Evolutionary conservation across 805 yeast species (phyloP), one percentile per base, ranked within the genome.

Genomic region (Danielia reshetovae): DNA sequence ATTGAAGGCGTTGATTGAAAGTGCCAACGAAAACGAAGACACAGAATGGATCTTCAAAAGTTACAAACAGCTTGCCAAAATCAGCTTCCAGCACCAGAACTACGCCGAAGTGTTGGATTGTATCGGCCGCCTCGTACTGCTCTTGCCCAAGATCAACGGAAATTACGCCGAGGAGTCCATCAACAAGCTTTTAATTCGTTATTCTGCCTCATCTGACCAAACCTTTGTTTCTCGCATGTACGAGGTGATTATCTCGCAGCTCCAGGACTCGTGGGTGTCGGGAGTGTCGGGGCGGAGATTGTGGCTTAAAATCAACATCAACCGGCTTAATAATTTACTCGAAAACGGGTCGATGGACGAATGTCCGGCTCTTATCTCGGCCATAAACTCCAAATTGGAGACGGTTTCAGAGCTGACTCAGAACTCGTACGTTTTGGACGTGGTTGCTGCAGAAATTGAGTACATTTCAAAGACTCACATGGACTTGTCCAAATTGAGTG

Each of bases 401-500:
- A 29, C 27, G 2, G 65, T 68, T 0, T 52, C 72, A 6, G 81
- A 75, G 24, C 59, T 72, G 38, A 62, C 72, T 0, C 63, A 54
- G 33, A 72, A 62, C 41, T 60, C 77, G 0, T 74, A 66, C 40
- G 55, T 76, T 14, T 57, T 85, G 26, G 94, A 85, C 38, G 66
- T 80, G 1, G 69, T 81, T 14, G 84, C 93, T 0, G 67, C 77
- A 4, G 82, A 81, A 49, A 81, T 85, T 39, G 74, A 73, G 35
- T 62, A 69, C 22, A 60, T 77, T 2, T 66, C 59, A 22, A 52
- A 58, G 9, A 57, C 64, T 7, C 48, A 67, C 18, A 32, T 49
- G 1, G 49, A 61, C 38, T 46, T 64, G 19, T 40, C 63, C 3
- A 57, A 61, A 36, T 59, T 82, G 27, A 65, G 67, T 34, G 61